Percentiles rank a stretch among this genome's conserved stretches.
These are phyloP conservation scores for Coemansia sp. DNA, from an alignment of 192 early-diverging fungal species.

Conservation along the genomic window DNA sequence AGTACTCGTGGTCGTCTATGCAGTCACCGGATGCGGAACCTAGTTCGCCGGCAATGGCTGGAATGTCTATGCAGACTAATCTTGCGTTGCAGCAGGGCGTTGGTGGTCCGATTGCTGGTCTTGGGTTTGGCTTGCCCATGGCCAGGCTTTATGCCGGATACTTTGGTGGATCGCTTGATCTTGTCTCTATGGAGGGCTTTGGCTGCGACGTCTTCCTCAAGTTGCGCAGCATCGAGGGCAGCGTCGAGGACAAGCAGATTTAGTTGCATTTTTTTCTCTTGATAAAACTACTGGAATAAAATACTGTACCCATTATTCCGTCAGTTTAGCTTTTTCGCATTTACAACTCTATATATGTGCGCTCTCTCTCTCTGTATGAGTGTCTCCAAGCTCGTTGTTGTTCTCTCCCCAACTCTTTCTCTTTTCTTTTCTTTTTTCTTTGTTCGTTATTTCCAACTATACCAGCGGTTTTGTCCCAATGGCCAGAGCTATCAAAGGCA, in stretches of 20 bases:
- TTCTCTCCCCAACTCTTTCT: too few relatives aligned
- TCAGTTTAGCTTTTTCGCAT: too few relatives aligned
- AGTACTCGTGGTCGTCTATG: constrained; percentile 93
- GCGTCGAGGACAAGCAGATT: constrained; percentile 50
- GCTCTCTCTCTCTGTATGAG: too few relatives aligned
- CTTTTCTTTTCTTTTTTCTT: too few relatives aligned
- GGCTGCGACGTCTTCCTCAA: constrained; percentile 93
- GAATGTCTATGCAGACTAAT: constrained; percentile 69
- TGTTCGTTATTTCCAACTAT: too few relatives aligned
- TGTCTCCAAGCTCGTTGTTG: too few relatives aligned
- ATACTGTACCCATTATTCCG: too few relatives aligned
- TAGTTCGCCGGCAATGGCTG: constrained; percentile 29
- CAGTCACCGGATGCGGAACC: constrained; percentile 62
- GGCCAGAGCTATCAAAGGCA: constrained; percentile 51
- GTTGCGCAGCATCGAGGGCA: constrained; percentile 80
- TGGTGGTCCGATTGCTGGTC: constrained; percentile 87
- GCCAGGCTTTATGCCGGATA: constrained; percentile 86
- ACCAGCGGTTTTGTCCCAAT: constrained; percentile 10
- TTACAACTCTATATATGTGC: too few relatives aligned
- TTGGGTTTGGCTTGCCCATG: constrained; percentile 84
- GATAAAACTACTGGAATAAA: too few relatives aligned
- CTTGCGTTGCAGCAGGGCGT: constrained; percentile 83
- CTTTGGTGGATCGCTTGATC: constrained; percentile 86
- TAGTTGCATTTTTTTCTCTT: neutral
- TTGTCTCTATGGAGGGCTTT: constrained; percentile 80